Percentiles rank a stretch among this genome's conserved stretches.
phyloP scores from a whole-genome alignment of 768 basidiomycete genomes.

The Lactarius deliciosus region DNA sequence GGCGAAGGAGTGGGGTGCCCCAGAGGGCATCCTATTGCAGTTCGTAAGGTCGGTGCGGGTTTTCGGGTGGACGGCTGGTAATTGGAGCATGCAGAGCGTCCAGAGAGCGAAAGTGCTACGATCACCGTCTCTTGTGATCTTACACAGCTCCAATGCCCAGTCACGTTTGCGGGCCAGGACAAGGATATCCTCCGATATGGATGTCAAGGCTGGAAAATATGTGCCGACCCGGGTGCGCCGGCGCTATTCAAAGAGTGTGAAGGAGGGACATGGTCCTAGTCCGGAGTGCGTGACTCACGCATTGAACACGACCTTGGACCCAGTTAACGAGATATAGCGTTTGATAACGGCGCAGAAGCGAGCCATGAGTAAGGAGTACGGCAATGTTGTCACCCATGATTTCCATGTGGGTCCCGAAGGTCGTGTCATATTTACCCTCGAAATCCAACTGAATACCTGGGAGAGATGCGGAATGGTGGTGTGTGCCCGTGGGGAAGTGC shows the following conservation, averaged over 20 bases:
- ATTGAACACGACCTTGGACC: constrained; percentile 1
- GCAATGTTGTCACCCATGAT: constrained; percentile 13
- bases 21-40: background rate
- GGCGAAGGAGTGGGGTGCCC: background rate
- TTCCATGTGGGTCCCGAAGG: constrained; percentile 1
- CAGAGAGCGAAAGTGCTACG: background rate
- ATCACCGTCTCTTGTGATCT: background rate
- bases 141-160: constrained; percentile 17
- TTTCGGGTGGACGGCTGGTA: constrained; percentile 10
- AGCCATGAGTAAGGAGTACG: constrained; percentile 20
- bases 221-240: background rate
- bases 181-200: constrained; percentile 5
- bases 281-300: constrained; percentile 6
- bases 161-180: constrained; percentile 11
- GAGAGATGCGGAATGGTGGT: background rate
- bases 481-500: constrained; percentile 10
- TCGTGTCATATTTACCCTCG: constrained; percentile 3
- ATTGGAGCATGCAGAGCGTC: constrained; percentile 12
- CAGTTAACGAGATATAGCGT: constrained; percentile 15
- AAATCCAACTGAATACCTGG: constrained; percentile 7
- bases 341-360: constrained; percentile 8
- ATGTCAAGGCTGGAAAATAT: constrained; percentile 6
- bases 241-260: background rate
- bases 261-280: background rate
- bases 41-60: background rate